A percentile compares a stretch with the other conserved stretches of the same genome.
Conservation (phyloP, 2,329 filamentous ascomycete genomes). For the Talaromyces sp. region DNA sequence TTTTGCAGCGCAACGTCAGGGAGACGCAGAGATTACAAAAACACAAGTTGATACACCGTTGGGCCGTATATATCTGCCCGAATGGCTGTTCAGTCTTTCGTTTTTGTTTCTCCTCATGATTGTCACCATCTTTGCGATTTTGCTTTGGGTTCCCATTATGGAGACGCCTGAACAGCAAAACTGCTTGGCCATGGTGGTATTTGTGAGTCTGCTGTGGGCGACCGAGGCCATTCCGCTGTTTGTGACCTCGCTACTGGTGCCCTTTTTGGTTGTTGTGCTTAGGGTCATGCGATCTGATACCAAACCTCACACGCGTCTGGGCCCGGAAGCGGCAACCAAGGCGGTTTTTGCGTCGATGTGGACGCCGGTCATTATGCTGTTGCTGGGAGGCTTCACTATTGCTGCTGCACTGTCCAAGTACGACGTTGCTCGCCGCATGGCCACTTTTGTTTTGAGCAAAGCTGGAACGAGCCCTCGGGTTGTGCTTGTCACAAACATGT, state of each 20-base stretch:
- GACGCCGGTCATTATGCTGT: constrained; percentile 97
- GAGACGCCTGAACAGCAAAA: constrained; percentile 87
- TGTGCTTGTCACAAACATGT: constrained; percentile 96
- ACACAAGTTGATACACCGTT: constrained; percentile 76
- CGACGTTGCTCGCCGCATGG: constrained; percentile 95
- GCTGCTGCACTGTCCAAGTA: constrained; percentile 95
- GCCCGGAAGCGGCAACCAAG: constrained; percentile 73
- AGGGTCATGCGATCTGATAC: constrained; percentile 76
- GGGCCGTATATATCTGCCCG: constrained; percentile 69
- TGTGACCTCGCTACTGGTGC: constrained; percentile 89
- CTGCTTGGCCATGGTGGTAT: constrained; percentile 86
- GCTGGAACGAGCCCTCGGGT: constrained; percentile 85
- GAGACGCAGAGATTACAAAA: constrained; percentile 67
- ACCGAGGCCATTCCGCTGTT: constrained; percentile 97
- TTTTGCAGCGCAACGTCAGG: constrained; percentile 68
- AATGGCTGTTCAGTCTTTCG: constrained; percentile 78
- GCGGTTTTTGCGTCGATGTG: constrained; percentile 96
- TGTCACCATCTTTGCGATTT: constrained; percentile 65
- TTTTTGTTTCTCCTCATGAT: constrained; percentile 72
- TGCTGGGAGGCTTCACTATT: constrained; percentile 92
- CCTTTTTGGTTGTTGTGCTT: constrained; percentile 85
- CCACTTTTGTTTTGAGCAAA: constrained; percentile 92
- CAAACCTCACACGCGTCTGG: constrained; percentile 64
- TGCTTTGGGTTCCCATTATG: constrained; percentile 79
- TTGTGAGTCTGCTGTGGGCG: constrained; percentile 92